A percentile compares a stretch with the other conserved stretches of the same genome.
These are phyloP conservation scores for Kitagawia praeruptora DNA, from an alignment of 129 eudicot genomes.

Conservation along the genomic window DNA sequence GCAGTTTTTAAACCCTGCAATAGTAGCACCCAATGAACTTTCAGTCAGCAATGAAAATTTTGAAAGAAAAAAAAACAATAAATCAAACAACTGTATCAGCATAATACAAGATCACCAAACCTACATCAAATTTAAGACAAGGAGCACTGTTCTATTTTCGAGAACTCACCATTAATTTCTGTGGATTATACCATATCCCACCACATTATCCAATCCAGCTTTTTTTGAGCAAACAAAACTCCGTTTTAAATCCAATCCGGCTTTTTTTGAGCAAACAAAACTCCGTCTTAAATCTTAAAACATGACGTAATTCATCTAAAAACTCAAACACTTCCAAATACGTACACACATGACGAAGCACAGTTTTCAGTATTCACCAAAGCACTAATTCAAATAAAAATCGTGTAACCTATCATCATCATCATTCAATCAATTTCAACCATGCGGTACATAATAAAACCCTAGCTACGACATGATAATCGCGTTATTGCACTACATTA, in stretches of 20 bases:
- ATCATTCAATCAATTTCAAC: neutral
- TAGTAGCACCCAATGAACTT: neutral
- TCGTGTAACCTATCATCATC: neutral
- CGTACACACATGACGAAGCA: neutral
- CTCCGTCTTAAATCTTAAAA: neutral
- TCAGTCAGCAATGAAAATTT: neutral
- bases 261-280: no score
- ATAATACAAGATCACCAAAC: neutral
- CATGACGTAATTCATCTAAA: neutral
- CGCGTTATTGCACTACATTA: neutral
- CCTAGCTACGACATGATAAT: neutral
- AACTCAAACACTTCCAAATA: neutral
- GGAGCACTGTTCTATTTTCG: neutral
- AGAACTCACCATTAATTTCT: neutral
- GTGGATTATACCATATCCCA: neutral
- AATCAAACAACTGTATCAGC: neutral
- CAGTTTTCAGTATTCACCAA: neutral
- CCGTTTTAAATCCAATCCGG: no score
- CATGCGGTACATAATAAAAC: no score
- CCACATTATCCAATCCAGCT: neutral
- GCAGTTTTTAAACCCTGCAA: slow-evolving; percentile 92
- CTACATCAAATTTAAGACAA: neutral
- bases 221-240: neutral
- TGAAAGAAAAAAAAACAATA: neutral
- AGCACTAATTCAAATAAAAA: neutral